Evolutionary conservation across 208 protist species (phyloP).

Genomic region (Phytomonas francai): DNA sequence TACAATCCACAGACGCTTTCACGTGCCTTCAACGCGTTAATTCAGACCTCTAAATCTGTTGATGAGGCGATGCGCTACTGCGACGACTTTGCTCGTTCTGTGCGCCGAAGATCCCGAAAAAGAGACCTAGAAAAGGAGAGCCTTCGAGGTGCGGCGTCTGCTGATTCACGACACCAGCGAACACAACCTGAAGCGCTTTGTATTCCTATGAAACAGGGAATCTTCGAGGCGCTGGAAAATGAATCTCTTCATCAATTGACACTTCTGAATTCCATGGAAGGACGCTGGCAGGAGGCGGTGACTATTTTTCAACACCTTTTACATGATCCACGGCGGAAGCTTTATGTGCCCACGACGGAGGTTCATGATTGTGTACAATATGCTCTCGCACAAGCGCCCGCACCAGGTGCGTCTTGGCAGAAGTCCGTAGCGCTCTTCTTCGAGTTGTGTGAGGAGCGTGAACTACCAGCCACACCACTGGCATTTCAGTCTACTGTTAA

Average conservation of each 20-base stretch:
- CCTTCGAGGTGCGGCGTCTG: neutral
- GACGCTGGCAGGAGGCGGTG: conserved; percentile 49
- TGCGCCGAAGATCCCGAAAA: neutral
- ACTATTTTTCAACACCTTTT: conserved; percentile 38
- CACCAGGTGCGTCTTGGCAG: conserved; percentile 43
- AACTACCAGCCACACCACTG: conserved; percentile 60
- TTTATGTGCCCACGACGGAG: conserved; percentile 61
- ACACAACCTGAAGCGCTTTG: neutral
- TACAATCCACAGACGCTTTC: conserved; percentile 39
- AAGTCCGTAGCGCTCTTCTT: conserved; percentile 52
- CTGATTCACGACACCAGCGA: neutral
- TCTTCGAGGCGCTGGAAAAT: conserved; percentile 11
- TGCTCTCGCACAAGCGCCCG: conserved; percentile 48
- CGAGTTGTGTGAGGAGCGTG: conserved; percentile 35
- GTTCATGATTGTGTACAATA: conserved; percentile 81
- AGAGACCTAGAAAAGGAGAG: neutral
- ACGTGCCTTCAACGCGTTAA: conserved; percentile 34
- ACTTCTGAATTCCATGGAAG: conserved; percentile 36
- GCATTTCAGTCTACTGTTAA: conserved; percentile 69
- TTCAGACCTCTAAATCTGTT: conserved; percentile 26
- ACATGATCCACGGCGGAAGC: conserved; percentile 20
- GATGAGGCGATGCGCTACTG: conserved; percentile 13
- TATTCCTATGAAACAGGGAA: neutral
- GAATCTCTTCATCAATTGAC: conserved; percentile 21
- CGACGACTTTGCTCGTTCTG: neutral